phyloP scores from a whole-genome alignment of 345 rosid genomes.

The Combretum micranthum region DNA sequence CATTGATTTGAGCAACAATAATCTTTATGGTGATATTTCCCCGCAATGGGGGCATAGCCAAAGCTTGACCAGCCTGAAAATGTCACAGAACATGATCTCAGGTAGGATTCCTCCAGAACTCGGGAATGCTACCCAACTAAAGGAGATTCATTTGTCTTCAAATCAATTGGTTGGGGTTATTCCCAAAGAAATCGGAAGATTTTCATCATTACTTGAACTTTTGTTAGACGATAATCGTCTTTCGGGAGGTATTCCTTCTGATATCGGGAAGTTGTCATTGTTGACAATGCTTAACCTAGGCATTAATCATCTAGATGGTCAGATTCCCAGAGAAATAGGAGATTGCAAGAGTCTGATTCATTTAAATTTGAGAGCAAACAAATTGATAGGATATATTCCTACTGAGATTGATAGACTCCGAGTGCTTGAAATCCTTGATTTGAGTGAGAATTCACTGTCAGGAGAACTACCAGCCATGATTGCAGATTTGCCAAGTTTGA shows the following conservation, averaged over 20 bases:
- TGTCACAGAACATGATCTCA: constrained; percentile 14
- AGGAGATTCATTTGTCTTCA: constrained; percentile 21
- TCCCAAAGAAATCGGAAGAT: constrained; percentile 18
- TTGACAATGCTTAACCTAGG: constrained; percentile 14
- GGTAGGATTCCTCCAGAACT: constrained; percentile 23
- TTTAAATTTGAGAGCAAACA: constrained; percentile 28
- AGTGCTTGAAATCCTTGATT: neutral
- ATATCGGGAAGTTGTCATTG: constrained; percentile 6
- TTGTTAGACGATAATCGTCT: constrained; percentile 13
- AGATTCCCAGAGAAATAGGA: constrained; percentile 15
- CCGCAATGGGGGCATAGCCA: constrained; percentile 14
- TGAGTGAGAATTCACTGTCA: neutral
- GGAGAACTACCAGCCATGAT: neutral
- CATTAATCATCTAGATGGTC: constrained; percentile 11
- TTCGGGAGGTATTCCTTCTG: constrained; percentile 14
- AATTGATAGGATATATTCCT: constrained; percentile 19
- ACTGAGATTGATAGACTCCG: neutral
- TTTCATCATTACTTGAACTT: constrained; percentile 4
- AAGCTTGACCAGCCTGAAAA: neutral
- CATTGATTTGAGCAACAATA: constrained; percentile 17
- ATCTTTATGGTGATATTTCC: constrained; percentile 20
- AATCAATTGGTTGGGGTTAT: constrained; percentile 21
- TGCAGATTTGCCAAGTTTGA: neutral
- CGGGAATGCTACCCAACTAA: constrained; percentile 9
- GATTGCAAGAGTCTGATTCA: neutral